These are phyloP conservation scores for Chaetoscypha palmicola DNA, from an alignment of 2,329 filamentous ascomycete species.

Conservation along the genomic window DNA sequence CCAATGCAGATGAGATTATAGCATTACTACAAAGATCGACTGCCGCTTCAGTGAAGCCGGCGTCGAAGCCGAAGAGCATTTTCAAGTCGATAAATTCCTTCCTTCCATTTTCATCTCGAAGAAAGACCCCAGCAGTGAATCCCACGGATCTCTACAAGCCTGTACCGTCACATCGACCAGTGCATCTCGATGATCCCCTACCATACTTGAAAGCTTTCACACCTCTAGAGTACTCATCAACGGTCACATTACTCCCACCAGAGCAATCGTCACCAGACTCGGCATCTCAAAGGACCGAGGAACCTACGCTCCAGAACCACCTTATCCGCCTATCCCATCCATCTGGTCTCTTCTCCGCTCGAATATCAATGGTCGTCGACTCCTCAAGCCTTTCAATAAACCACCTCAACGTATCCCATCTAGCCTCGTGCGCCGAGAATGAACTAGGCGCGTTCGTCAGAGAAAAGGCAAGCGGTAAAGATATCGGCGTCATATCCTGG, in stretches of 20 bases:
- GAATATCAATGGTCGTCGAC: slow-evolving; percentile 52
- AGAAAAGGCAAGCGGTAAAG: slow-evolving; percentile 36
- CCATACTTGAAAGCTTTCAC: slow-evolving; percentile 67
- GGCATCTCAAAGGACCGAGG: slow-evolving; percentile 16
- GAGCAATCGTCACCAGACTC: slow-evolving; percentile 19
- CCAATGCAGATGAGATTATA: slow-evolving; percentile 33
- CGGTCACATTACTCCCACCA: slow-evolving; percentile 39
- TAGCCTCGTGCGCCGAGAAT: slow-evolving; percentile 50
- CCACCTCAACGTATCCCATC: slow-evolving; percentile 44
- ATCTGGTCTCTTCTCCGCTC: slow-evolving; percentile 49
- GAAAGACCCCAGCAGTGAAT: slow-evolving; percentile 21
- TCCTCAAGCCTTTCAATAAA: slow-evolving; percentile 44
- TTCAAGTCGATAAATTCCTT: slow-evolving; percentile 28
- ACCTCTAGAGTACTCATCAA: slow-evolving; percentile 55
- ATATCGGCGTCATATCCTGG: slow-evolving; percentile 56
- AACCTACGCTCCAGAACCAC: slow-evolving; percentile 44
- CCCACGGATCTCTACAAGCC: slow-evolving; percentile 34
- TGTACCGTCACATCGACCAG: slow-evolving; percentile 54
- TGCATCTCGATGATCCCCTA: slow-evolving; percentile 57
- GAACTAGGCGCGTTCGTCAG: slow-evolving; percentile 49
- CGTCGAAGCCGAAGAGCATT: slow-evolving; percentile 21
- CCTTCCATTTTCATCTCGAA: slow-evolving; percentile 27
- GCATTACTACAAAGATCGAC: slow-evolving; percentile 25
- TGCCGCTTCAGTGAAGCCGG: slow-evolving; percentile 9
- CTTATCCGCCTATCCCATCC: slow-evolving; percentile 42